phyloP scores from a whole-genome alignment of 2,329 filamentous ascomycete species.

The Fusarium sp. region DNA sequence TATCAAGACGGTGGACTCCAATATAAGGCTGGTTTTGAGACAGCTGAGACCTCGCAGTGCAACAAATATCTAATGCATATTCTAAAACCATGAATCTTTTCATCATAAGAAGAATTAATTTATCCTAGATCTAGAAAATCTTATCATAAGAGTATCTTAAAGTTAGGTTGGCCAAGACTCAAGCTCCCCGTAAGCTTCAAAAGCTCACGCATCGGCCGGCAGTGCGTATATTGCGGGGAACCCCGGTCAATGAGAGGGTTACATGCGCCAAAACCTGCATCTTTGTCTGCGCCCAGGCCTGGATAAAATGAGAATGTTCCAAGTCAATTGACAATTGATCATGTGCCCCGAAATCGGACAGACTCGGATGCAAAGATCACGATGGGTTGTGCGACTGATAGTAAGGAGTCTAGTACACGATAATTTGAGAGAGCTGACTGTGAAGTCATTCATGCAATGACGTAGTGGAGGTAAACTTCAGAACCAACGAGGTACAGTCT shows the following conservation, averaged over 20 bases:
- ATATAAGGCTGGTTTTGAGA: background rate
- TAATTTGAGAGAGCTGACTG: background rate
- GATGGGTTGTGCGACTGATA: slow-evolving; percentile 8
- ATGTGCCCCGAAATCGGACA: slow-evolving; percentile 33
- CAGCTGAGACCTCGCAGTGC: background rate
- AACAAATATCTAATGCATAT: background rate
- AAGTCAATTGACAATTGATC: slow-evolving; percentile 13
- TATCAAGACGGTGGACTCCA: background rate
- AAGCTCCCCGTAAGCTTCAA: background rate
- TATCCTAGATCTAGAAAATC: background rate
- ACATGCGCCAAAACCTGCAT: slow-evolving; percentile 9
- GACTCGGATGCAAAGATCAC: slow-evolving; percentile 13
- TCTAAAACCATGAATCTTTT: background rate
- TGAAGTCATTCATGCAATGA: slow-evolving; percentile 19
- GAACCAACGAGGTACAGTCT: background rate
- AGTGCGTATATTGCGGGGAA: slow-evolving; percentile 15
- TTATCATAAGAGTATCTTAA: background rate
- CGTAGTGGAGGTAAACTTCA: background rate
- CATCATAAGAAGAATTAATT: background rate
- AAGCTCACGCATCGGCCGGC: background rate
- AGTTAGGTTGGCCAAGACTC: background rate
- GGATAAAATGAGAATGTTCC: slow-evolving; percentile 10
- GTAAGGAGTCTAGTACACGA: background rate
- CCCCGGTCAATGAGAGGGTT: slow-evolving; percentile 14
- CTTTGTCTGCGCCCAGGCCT: background rate